These are phyloP conservation scores for Skeletonema menzelii DNA, from an alignment of 108 stramenopile genomes.

Conservation along the genomic window DNA sequence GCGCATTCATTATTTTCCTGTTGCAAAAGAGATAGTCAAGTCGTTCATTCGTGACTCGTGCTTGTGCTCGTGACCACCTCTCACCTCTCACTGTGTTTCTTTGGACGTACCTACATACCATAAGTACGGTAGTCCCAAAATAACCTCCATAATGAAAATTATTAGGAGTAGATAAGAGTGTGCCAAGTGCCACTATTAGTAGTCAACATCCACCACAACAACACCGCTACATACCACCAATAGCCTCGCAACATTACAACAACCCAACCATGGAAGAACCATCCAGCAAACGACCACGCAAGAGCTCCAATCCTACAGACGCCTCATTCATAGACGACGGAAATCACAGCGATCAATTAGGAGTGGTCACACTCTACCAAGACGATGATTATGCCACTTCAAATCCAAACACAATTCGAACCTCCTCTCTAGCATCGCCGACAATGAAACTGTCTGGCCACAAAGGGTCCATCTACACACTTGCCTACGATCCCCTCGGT, in stretches of 20 bases:
- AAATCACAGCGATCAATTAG: not conserved
- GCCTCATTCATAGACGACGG: not conserved
- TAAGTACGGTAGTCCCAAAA: too few relatives aligned
- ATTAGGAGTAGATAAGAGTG: too few relatives aligned
- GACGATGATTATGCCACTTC: not conserved
- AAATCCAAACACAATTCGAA: slow-evolving; percentile 34
- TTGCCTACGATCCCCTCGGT: slow-evolving; percentile 78
- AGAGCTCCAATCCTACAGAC: not conserved
- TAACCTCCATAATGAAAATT: too few relatives aligned
- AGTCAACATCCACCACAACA: too few relatives aligned
- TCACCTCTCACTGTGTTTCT: too few relatives aligned
- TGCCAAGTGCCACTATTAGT: too few relatives aligned
- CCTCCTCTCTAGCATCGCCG: slow-evolving; percentile 66
- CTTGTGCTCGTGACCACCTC: too few relatives aligned
- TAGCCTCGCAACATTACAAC: not conserved
- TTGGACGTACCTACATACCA: too few relatives aligned
- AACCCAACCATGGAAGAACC: slow-evolving; percentile 10
- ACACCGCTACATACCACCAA: too few relatives aligned
- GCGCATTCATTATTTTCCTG: too few relatives aligned
- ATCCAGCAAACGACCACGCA: slow-evolving; percentile 26
- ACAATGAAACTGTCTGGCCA: slow-evolving; percentile 89
- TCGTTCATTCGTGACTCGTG: too few relatives aligned
- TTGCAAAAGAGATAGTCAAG: too few relatives aligned
- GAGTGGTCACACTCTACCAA: slow-evolving; percentile 18
- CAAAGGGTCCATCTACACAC: slow-evolving; percentile 82